These are phyloP conservation scores for Tausonia pullulans DNA, from an alignment of 1,284 basidiomycete genomes.

Conservation along the genomic window DNA sequence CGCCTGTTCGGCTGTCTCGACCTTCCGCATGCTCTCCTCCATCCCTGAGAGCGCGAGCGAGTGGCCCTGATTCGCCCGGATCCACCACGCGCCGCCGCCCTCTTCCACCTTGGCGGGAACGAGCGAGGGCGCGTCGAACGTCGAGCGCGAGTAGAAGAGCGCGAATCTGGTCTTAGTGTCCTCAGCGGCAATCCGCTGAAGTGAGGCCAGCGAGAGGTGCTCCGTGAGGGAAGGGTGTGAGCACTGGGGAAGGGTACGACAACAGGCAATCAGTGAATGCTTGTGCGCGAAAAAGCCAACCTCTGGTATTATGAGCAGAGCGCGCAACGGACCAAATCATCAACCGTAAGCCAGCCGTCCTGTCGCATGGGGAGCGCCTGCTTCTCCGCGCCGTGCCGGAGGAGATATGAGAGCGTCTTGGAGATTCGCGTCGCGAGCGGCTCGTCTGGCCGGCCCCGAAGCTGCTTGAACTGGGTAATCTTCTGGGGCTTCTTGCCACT, in stretches of 20 bases:
- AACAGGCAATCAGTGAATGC: not conserved
- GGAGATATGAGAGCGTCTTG: slow-evolving; percentile 70
- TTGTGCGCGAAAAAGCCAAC: not conserved
- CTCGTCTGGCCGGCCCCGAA: slow-evolving; percentile 33
- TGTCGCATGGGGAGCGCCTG: slow-evolving; percentile 59
- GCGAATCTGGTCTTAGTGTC: slow-evolving; percentile 71
- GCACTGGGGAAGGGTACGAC: slow-evolving; percentile 34
- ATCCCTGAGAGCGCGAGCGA: slow-evolving; percentile 63
- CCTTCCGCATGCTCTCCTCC: slow-evolving; percentile 33
- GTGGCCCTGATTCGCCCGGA: slow-evolving; percentile 90
- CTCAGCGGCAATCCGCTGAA: slow-evolving; percentile 54
- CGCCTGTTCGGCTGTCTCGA: slow-evolving; percentile 25
- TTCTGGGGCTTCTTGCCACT: not conserved
- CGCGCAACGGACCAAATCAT: slow-evolving; percentile 51
- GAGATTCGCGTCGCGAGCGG: slow-evolving; percentile 45
- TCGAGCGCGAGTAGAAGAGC: slow-evolving; percentile 38
- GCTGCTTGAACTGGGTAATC: not conserved
- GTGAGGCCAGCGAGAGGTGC: slow-evolving; percentile 32
- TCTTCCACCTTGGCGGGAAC: not conserved
- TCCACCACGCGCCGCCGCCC: slow-evolving; percentile 52
- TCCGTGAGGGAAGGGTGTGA: slow-evolving; percentile 39
- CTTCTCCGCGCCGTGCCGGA: slow-evolving; percentile 69
- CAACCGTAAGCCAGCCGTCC: slow-evolving; percentile 67
- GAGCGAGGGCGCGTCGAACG: not conserved
- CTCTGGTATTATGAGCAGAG: not conserved